phyloP scores from a whole-genome alignment of 169 alveolate genomes.

The Plasmodium reichenowi region DNA sequence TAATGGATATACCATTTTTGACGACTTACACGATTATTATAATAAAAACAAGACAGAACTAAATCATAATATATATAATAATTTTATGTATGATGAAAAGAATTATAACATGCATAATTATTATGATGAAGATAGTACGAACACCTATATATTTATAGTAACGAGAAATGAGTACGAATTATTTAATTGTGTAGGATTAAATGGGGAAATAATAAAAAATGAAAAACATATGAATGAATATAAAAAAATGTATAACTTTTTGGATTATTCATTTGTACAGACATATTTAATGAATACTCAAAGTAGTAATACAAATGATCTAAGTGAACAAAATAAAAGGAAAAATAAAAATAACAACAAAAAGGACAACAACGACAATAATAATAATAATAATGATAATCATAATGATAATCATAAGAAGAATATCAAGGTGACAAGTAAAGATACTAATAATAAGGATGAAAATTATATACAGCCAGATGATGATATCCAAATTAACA shows the following conservation, averaged over 20 bases:
- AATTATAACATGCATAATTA: conserved; percentile 46
- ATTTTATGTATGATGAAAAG: conserved; percentile 36
- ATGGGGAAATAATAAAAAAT: conserved; percentile 75
- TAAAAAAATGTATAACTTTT: conserved; percentile 59
- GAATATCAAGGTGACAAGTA: neutral
- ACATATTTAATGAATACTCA: conserved; percentile 5
- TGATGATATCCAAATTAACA: neutral
- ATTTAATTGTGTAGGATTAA: conserved; percentile 64
- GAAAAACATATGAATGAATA: conserved; percentile 50
- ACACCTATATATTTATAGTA: conserved; percentile 43
- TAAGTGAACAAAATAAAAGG: neutral
- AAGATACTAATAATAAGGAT: neutral
- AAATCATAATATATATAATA: neutral
- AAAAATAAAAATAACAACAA: neutral
- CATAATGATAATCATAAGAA: neutral
- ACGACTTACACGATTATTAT: neutral
- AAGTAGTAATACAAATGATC: neutral
- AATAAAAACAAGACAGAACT: neutral
- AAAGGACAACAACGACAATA: neutral
- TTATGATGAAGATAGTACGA: conserved; percentile 53
- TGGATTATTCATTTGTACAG: conserved; percentile 21
- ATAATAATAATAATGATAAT: neutral
- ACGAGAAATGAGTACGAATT: conserved; percentile 56
- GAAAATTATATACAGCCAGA: neutral
- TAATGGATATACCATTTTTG: neutral